Conservation (phyloP, 2,329 filamentous ascomycete genomes). For the Penicillium sp. region DNA sequence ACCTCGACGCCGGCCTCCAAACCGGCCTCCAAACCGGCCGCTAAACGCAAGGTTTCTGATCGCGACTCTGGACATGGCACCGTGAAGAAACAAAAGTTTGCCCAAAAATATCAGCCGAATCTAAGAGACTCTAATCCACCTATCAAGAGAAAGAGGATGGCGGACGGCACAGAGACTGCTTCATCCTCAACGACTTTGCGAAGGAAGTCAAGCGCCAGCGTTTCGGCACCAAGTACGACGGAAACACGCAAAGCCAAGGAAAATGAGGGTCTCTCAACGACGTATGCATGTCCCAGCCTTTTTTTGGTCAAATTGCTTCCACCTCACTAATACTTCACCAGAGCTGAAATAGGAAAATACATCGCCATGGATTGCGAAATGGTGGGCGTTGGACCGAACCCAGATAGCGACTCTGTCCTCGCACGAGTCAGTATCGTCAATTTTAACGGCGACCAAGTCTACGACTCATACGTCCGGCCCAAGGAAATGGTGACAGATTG, state of each 20-base stretch:
- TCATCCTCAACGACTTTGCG: constrained; percentile 63
- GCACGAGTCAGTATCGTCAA: constrained; percentile 90
- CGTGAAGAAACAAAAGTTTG: constrained; percentile 39
- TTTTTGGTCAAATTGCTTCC: background rate
- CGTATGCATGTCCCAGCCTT: constrained; percentile 36
- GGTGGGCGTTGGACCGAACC: constrained; percentile 75
- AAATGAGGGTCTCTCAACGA: constrained; percentile 64
- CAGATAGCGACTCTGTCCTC: constrained; percentile 72
- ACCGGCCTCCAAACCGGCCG: constrained; percentile 33
- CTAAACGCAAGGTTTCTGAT: constrained; percentile 41
- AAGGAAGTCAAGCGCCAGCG: constrained; percentile 62
- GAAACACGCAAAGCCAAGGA: constrained; percentile 55
- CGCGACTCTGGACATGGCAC: constrained; percentile 34
- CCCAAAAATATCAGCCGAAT: constrained; percentile 28
- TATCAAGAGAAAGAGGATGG: constrained; percentile 39
- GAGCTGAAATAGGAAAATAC: constrained; percentile 81
- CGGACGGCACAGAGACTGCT: constrained; percentile 53
- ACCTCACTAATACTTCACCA: constrained; percentile 39
- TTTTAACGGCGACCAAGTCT: constrained; percentile 88
- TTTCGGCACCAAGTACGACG: constrained; percentile 47
- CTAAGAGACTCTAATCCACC: constrained; percentile 11
- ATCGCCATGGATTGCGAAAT: constrained; percentile 96
- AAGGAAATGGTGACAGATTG: constrained; percentile 83
- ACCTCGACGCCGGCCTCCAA: constrained; percentile 30
- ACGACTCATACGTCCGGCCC: constrained; percentile 88